These are phyloP conservation scores for Bombardia bombarda DNA, from an alignment of 495 filamentous ascomycete genomes.

Conservation along the genomic window DNA sequence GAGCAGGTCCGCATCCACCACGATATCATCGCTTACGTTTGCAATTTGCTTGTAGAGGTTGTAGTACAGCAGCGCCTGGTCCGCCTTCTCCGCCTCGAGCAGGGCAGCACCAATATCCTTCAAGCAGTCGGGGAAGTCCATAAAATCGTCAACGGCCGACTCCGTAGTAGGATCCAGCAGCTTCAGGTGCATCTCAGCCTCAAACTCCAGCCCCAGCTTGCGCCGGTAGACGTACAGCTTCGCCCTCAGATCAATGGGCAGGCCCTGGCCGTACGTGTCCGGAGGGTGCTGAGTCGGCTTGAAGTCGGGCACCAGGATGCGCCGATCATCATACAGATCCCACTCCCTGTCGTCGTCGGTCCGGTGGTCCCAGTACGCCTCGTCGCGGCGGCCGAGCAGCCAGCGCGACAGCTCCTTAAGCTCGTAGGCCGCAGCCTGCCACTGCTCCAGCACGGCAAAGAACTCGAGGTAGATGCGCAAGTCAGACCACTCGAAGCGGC, in stretches of 20 bases:
- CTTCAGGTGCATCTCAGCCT: slow-evolving; percentile 51
- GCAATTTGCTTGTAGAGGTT: slow-evolving; percentile 52
- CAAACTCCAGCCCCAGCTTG: slow-evolving; percentile 57
- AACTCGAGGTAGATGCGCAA: slow-evolving; percentile 79
- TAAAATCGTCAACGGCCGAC: slow-evolving; percentile 40
- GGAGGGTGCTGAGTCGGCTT: slow-evolving; percentile 45
- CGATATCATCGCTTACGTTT: slow-evolving; percentile 46
- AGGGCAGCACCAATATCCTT: slow-evolving; percentile 63
- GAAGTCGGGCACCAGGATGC: slow-evolving; percentile 48
- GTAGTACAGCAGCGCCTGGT: slow-evolving; percentile 69
- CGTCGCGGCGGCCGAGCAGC: slow-evolving; percentile 67
- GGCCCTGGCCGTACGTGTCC: slow-evolving; percentile 60
- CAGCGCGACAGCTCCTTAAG: slow-evolving; percentile 69
- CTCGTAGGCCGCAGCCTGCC: slow-evolving; percentile 54
- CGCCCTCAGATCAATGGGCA: slow-evolving; percentile 78
- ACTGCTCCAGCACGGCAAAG: slow-evolving; percentile 52
- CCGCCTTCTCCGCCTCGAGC: slow-evolving; percentile 44
- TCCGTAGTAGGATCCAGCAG: slow-evolving; percentile 54
- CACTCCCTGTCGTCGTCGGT: slow-evolving; percentile 83
- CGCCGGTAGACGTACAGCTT: slow-evolving; percentile 79
- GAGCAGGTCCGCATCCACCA: slow-evolving; percentile 50
- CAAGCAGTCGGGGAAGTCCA: slow-evolving; percentile 67
- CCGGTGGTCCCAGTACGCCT: slow-evolving; percentile 73
- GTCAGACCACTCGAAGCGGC: slow-evolving; percentile 70
- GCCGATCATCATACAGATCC: slow-evolving; percentile 65